Conservation (phyloP, 345 rosid species). For the Raphanus raphanistrum region DNA sequence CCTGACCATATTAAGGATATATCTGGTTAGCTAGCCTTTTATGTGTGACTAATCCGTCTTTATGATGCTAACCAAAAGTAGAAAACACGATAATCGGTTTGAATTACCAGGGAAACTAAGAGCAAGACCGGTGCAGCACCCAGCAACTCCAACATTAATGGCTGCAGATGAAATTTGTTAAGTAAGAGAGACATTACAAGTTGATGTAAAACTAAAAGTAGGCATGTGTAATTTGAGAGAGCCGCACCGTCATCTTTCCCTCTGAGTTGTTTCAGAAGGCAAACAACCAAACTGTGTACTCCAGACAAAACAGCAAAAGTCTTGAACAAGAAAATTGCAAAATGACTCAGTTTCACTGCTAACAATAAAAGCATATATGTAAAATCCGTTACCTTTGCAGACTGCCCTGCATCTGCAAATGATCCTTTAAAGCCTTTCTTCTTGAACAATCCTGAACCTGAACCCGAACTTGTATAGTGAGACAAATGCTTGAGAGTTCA, state of each 20-base stretch:
- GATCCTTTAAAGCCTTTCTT: conserved; percentile 84
- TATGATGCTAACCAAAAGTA: neutral
- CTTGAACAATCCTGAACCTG: conserved; percentile 82
- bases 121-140: conserved; percentile 89
- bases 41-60: neutral
- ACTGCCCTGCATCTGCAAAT: conserved; percentile 74
- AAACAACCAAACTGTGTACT: conserved; percentile 43
- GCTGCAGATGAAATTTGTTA: conserved; percentile 44
- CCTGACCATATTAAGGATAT: conserved; percentile 38
- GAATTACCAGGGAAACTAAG: conserved; percentile 77
- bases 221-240: neutral
- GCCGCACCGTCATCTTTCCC: conserved; percentile 93
- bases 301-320: conserved; percentile 42
- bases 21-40: conserved; percentile 1
- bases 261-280: conserved; percentile 75
- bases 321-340: conserved; percentile 47
- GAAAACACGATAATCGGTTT: neutral
- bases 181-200: conserved; percentile 8
- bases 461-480: conserved; percentile 13
- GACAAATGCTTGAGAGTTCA: neutral
- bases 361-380: conserved; percentile 4
- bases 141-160: conserved; percentile 86
- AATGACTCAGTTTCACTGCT: neutral
- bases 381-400: conserved; percentile 65
- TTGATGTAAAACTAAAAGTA: conserved; percentile 1